A percentile compares a stretch with the other conserved stretches of the same genome.
phyloP scores from a whole-genome alignment of 2,329 filamentous ascomycete genomes.

The Fusarium sp. region DNA sequence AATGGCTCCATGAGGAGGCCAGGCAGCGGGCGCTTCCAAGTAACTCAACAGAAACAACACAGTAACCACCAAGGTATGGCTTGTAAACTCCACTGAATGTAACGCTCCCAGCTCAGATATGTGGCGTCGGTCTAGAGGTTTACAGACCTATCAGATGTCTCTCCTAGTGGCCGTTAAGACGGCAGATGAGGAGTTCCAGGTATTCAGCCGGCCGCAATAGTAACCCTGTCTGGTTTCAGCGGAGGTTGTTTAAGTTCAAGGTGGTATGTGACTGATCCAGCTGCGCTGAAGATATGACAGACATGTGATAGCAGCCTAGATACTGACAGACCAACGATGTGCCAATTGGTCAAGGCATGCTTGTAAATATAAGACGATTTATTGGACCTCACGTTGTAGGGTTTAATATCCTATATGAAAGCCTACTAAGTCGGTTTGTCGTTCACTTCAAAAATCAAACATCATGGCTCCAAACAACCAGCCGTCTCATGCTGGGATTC shows the following conservation, averaged over 20 bases:
- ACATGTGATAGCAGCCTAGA: not conserved
- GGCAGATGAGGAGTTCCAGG: not conserved
- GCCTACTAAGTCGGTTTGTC: fast-evolving
- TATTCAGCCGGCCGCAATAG: fast-evolving
- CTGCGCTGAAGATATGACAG: not conserved
- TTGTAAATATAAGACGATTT: not conserved
- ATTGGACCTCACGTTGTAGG: not conserved
- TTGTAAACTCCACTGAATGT: not conserved
- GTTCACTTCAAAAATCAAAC: not conserved
- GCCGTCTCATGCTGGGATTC: not conserved
- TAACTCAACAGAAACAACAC: no score
- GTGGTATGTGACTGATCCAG: not conserved
- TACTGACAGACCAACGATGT: no score
- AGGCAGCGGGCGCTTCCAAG: no score
- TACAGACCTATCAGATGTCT: not conserved
- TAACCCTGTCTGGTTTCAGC: not conserved
- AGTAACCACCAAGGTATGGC: not conserved
- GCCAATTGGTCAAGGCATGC: fast-evolving
- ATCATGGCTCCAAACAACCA: not conserved
- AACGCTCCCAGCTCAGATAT: not conserved
- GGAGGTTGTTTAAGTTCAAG: not conserved
- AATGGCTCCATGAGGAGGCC: no score
- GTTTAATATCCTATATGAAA: not conserved
- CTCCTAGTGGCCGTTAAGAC: not conserved
- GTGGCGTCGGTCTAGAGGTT: not conserved